These are phyloP conservation scores for Talaromyces pinophilus DNA, from an alignment of 2,329 filamentous ascomycete species.

Conservation along the genomic window DNA sequence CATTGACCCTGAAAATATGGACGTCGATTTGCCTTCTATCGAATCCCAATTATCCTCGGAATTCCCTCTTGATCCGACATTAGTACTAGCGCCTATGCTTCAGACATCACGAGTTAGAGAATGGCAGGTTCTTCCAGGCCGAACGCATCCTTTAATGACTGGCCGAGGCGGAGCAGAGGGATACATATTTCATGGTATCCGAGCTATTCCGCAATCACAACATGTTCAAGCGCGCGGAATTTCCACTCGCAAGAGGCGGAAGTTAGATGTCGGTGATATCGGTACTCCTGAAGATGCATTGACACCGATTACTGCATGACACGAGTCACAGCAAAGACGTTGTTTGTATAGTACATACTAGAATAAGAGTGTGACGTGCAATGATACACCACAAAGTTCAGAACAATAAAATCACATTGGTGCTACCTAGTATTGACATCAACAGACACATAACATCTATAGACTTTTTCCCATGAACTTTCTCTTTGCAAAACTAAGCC, in stretches of 20 bases:
- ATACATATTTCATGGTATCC: slow-evolving; percentile 81
- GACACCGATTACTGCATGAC: slow-evolving; percentile 11
- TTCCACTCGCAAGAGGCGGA: slow-evolving; percentile 66
- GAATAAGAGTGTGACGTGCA: background rate
- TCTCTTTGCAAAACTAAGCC: slow-evolving; percentile 97
- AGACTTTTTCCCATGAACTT: slow-evolving; percentile 99
- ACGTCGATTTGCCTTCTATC: slow-evolving; percentile 27
- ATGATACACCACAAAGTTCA: background rate
- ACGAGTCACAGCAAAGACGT: no score
- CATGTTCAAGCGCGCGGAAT: slow-evolving; percentile 81
- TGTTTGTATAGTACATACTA: background rate
- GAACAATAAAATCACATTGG: slow-evolving; percentile 19
- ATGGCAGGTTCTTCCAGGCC: slow-evolving; percentile 89
- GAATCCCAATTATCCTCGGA: slow-evolving; percentile 53
- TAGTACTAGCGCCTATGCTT: slow-evolving; percentile 75
- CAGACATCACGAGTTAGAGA: slow-evolving; percentile 76
- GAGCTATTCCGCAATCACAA: slow-evolving; percentile 76
- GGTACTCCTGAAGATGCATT: slow-evolving; percentile 6
- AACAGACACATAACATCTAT: slow-evolving; percentile 44
- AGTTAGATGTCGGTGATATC: slow-evolving; percentile 42
- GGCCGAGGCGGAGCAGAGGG: slow-evolving; percentile 83
- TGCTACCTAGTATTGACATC: slow-evolving; percentile 9
- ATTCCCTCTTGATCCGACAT: slow-evolving; percentile 83
- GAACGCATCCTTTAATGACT: slow-evolving; percentile 95
- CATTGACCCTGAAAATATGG: slow-evolving; percentile 35